Evolutionary conservation across 2,329 filamentous ascomycete genomes (phyloP), one percentile per base, ranked within the genome.

Genomic region (Fulvia fulva): DNA sequence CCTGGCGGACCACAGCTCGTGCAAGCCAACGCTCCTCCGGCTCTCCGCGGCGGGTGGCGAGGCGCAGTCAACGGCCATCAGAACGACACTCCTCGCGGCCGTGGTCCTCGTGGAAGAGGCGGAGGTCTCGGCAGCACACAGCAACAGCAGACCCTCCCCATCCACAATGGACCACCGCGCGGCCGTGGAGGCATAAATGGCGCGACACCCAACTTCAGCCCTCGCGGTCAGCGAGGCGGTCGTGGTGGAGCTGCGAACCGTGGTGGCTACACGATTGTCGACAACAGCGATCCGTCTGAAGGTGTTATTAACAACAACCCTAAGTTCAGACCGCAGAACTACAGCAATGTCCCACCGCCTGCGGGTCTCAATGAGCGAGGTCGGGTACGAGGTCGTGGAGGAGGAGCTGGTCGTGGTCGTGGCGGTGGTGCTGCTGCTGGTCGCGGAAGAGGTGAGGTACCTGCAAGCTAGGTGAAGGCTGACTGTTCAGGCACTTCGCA

Each of bases 1-100:
- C 83, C 78, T 19, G 82, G 83, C 59, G 82, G 83, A 57, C 78
- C 81, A 58, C 88, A 93, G 72, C 74, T 85, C 60, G 77, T 77
- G 60, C 78, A 82, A 52, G 84, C 84, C 22, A 65, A 72, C 8
- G 68, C 78, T n/a, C 85, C 85, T 56, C 76, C 80, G 16, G 80
- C 83, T n/a, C 74, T 87, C 28, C 76, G 75, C 56, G 81, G 83
- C 19, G 83, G 82, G 19, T 87, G 81, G 74, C 77, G 81, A 44
- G 82, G 82, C 57, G 84, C 82, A 44, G 75, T 84, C 19, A 68
- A 76, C 34, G 81, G 83, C 46, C 72, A 76, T 34, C 68, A 74
- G 47, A 75, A 74, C 57, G 74, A 72, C 47, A 67, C 67, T 50
- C 51, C 58, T 9, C 63, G 61, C 9, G 67, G 69, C 11, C 68